Evolutionary conservation across 495 filamentous ascomycete genomes (phyloP).

Genomic region (Paragyromitra xinjiangensis): DNA sequence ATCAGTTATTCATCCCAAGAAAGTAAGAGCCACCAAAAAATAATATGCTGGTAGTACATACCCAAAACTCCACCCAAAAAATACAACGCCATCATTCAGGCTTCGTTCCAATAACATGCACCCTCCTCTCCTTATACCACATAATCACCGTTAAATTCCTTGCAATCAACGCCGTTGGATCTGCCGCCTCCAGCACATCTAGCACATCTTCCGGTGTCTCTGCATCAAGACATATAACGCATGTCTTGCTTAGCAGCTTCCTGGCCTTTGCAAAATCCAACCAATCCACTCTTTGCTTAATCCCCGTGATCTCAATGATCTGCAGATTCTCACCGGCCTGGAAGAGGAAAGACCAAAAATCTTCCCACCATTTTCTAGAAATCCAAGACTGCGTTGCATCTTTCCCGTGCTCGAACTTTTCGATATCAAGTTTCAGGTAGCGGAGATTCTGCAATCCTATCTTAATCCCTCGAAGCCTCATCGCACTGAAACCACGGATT

Average conservation of each 20-base stretch:
- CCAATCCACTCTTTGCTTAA: slow-evolving; percentile 14
- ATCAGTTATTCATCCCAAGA: neutral
- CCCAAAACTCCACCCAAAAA: neutral
- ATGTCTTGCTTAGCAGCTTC: slow-evolving; percentile 12
- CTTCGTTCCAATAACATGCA: slow-evolving; percentile 15
- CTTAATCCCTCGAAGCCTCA: slow-evolving; percentile 27
- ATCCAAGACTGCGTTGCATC: slow-evolving; percentile 15
- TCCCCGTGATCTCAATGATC: slow-evolving; percentile 24
- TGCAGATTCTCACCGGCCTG: slow-evolving; percentile 22
- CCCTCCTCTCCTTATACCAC: slow-evolving; percentile 20
- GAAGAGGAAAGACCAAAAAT: slow-evolving; percentile 32
- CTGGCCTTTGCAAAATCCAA: slow-evolving; percentile 26
- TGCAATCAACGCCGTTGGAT: slow-evolving; percentile 32
- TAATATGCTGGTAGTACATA: neutral
- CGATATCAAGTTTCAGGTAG: slow-evolving; percentile 30
- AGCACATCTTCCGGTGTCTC: slow-evolving; percentile 22
- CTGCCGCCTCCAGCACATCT: slow-evolving; percentile 12
- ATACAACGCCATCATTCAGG: neutral
- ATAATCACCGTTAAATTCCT: slow-evolving; percentile 27
- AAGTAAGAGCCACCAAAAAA: neutral
- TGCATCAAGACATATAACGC: slow-evolving; percentile 23
- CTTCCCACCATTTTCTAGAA: slow-evolving; percentile 20
- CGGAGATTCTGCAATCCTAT: slow-evolving; percentile 22
- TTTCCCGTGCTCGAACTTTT: slow-evolving; percentile 27
- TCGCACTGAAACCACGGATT: slow-evolving; percentile 25